Conservation (phyloP, 2,329 filamentous ascomycete genomes). For the Claviceps purpurea region DNA sequence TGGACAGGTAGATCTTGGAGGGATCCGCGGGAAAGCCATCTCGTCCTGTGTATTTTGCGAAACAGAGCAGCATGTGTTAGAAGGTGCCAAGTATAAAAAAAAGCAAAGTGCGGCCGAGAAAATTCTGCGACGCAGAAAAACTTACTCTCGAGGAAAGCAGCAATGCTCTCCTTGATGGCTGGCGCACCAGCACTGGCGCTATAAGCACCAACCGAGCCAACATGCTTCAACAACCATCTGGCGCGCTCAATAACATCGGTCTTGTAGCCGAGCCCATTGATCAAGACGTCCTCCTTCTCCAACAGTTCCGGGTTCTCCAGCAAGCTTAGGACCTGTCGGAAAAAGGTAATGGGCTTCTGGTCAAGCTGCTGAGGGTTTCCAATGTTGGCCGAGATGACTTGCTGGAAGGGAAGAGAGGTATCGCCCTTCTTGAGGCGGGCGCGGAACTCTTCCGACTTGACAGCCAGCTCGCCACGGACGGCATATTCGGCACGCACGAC, state of each 20-base stretch:
- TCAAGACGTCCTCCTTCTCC: conserved; percentile 67
- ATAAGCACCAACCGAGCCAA: conserved; percentile 90
- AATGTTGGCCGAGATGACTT: conserved; percentile 95
- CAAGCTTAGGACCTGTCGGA: conserved; percentile 88
- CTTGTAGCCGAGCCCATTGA: conserved; percentile 71
- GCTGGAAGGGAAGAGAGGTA: conserved; percentile 60
- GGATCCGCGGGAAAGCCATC: conserved; percentile 79
- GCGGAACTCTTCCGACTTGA: conserved; percentile 85
- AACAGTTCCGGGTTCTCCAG: conserved; percentile 81
- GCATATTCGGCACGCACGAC: conserved; percentile 85
- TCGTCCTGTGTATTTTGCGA: conserved; percentile 38
- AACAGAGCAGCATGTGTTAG: not conserved
- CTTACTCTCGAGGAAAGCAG: conserved; percentile 79
- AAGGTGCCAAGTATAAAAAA: not conserved
- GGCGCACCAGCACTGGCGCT: conserved; percentile 85
- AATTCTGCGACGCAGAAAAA: conserved; percentile 7
- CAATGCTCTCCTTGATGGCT: conserved; percentile 76
- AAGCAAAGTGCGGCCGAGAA: not conserved
- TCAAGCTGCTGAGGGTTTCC: conserved; percentile 98
- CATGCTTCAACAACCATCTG: conserved; percentile 63
- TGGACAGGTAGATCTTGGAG: conserved; percentile 77
- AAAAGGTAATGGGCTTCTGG: conserved; percentile 98
- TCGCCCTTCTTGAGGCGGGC: conserved; percentile 51
- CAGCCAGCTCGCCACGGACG: conserved; percentile 87
- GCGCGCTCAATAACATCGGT: conserved; percentile 78